Percentiles rank a stretch among this genome's conserved stretches.
phyloP scores from a whole-genome alignment of 202 grass and related monocot genomes.

The Musa balbisiana region DNA sequence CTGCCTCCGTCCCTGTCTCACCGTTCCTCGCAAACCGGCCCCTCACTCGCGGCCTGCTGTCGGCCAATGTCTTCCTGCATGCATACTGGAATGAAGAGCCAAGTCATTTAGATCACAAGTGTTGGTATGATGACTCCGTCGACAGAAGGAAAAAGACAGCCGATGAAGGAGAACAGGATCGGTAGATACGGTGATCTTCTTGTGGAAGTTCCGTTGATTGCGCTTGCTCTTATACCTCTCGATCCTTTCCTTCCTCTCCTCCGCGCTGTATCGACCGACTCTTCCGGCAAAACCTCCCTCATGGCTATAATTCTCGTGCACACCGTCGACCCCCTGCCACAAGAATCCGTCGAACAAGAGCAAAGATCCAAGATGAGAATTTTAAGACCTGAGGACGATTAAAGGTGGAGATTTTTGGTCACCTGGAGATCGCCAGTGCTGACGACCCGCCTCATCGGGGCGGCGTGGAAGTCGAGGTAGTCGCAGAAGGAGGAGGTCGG shows the following conservation, averaged over 20 bases:
- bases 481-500: slow-evolving; percentile 63
- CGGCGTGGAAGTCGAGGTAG: slow-evolving; percentile 45
- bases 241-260: slow-evolving; percentile 72
- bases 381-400: neutral
- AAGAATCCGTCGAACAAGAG: neutral
- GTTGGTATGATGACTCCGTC: too few species aligned
- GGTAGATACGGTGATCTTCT: slow-evolving; percentile 81
- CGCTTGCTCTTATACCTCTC: slow-evolving; percentile 72
- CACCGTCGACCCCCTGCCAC: slow-evolving; percentile 59
- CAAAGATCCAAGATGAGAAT: neutral
- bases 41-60: slow-evolving; percentile 80
- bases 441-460: slow-evolving; percentile 58
- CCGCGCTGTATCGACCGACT: slow-evolving; percentile 67
- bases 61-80: slow-evolving; percentile 94
- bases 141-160: too few species aligned
- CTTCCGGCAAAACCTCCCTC: slow-evolving; percentile 1
- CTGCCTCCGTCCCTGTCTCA: slow-evolving; percentile 47
- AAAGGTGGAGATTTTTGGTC: neutral
- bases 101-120: neutral
- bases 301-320: slow-evolving; percentile 31
- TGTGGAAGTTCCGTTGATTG: slow-evolving; percentile 76
- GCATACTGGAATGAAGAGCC: slow-evolving; percentile 46
- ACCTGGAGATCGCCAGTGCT: slow-evolving; percentile 96
- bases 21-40: slow-evolving; percentile 88
- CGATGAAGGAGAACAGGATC: neutral